A percentile compares a stretch with the other conserved stretches of the same genome.
phyloP scores from a whole-genome alignment of 768 basidiomycete genomes.

The Lactarius vividus region DNA sequence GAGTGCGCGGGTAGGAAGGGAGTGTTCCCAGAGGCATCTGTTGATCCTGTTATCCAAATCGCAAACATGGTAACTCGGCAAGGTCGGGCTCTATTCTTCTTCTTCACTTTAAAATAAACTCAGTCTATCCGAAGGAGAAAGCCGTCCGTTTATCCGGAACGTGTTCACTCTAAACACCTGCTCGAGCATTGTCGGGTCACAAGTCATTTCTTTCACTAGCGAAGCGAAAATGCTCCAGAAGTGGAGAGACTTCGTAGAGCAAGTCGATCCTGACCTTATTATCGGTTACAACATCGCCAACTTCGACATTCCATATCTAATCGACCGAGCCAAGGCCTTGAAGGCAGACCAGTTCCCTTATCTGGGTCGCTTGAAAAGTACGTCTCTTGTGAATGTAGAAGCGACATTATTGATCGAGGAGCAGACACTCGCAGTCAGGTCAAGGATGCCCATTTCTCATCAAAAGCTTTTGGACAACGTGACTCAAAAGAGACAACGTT shows the following conservation, averaged over 20 bases:
- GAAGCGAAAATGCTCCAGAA: slow-evolving; percentile 70
- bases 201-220: slow-evolving; percentile 80
- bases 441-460: slow-evolving; percentile 96
- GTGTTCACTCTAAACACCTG: slow-evolving; percentile 95
- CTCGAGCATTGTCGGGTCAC: slow-evolving; percentile 95
- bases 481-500: slow-evolving; percentile 92
- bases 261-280: slow-evolving; percentile 92
- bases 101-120: not conserved
- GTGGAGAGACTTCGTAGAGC: slow-evolving; percentile 89
- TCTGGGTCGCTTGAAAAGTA: slow-evolving; percentile 50
- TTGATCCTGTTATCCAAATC: slow-evolving; percentile 97
- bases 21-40: slow-evolving; percentile 88
- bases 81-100: slow-evolving; percentile 46
- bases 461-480: slow-evolving; percentile 94
- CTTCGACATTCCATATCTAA: slow-evolving; percentile 96
- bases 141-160: slow-evolving; percentile 92
- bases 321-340: slow-evolving; percentile 86
- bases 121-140: slow-evolving; percentile 59
- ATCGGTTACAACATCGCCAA: slow-evolving; percentile 94
- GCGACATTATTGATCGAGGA: not conserved
- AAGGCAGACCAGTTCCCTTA: slow-evolving; percentile 66
- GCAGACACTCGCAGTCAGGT: slow-evolving; percentile 72
- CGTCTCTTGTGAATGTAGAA: not conserved
- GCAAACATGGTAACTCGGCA: slow-evolving; percentile 99
- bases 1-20: slow-evolving; percentile 98